Base-by-base conservation (phyloP, 208 protist species). In the Leishmania braziliensis region DNA sequence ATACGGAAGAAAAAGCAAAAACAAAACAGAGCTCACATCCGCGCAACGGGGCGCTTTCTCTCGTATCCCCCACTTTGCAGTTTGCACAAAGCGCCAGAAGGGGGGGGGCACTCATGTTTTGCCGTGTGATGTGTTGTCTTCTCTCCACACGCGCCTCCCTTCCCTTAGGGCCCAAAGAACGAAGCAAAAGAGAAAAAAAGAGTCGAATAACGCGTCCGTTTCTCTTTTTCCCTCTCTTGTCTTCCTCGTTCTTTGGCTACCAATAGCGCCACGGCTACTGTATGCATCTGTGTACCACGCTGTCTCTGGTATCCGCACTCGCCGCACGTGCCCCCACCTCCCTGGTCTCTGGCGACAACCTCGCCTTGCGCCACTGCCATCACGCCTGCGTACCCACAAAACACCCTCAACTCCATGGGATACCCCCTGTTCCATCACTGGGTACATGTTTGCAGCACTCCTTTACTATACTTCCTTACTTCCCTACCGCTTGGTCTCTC, bases 181-280 rank as follows among this genome's bases (percentile, higher is more conserved):
- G 36, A 39, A 39, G 36, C 1, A 39, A 39, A 39, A 39, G 0
- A 0, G 36, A 39, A 0, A 39, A 39, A 39, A 2, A 39, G 36
- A 39, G 36, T 2, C 36, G 0, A 39, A 39, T 39, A 39, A 39
- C 36, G 36, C 36, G 36, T 33, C 60, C 8, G 20, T 29, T 66
- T 66, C 6, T 33, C 26, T 66, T 26, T 5, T 80, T 78, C 58
- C 75, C 29, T 78, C 39, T 73, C 53, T 26, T 78, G 54, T 74
- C 46, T 36, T 56, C 39, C 10, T 73, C 43, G 60, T n/a, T 33
- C 77, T 77, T 54, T 54, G 33, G 66, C 14, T 50, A 26, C 8
- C 18, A 43, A 72, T 18, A 48, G 50, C 33, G 18, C 39, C 10
- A 43, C 43, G 66, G 16, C 66, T 51, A 50, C 20, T 46, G 66